A percentile compares a stretch with the other conserved stretches of the same genome.
These are phyloP conservation scores for Myxozyma geophila DNA, from an alignment of 805 yeast species.

Conservation along the genomic window DNA sequence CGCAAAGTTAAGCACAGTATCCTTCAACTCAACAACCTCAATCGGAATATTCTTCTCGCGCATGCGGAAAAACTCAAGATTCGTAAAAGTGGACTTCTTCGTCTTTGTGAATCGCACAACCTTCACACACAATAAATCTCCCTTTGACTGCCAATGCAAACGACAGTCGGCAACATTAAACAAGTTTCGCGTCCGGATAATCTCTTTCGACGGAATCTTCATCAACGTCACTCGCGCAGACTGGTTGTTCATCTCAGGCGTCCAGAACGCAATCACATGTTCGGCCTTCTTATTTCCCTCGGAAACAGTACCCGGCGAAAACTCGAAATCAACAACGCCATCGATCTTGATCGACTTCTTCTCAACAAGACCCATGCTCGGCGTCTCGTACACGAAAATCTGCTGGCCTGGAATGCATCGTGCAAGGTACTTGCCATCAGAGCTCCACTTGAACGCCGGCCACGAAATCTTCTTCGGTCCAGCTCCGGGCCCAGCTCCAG, in stretches of 20 bases:
- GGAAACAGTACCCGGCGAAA: constrained; percentile 86
- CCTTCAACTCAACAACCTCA: constrained; percentile 90
- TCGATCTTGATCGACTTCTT: constrained; percentile 82
- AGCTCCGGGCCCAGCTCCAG: constrained; percentile 55
- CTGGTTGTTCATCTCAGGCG: constrained; percentile 90
- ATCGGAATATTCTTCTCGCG: constrained; percentile 91
- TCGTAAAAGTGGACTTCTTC: constrained; percentile 86
- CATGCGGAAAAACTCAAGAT: constrained; percentile 87
- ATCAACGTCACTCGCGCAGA: constrained; percentile 92
- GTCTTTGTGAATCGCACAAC: constrained; percentile 97
- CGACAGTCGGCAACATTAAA: constrained; percentile 92
- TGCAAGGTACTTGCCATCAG: constrained; percentile 90
- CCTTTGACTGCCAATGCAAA: constrained; percentile 92
- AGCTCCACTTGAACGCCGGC: constrained; percentile 97
- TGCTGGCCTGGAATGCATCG: constrained; percentile 89
- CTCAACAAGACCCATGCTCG: constrained; percentile 78
- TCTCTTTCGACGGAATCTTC: constrained; percentile 81
- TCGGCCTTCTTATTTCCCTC: constrained; percentile 58
- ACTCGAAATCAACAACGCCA: constrained; percentile 87
- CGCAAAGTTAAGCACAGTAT: constrained; percentile 81
- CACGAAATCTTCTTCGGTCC: constrained; percentile 68
- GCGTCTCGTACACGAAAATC: constrained; percentile 83
- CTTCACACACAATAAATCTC: constrained; percentile 83
- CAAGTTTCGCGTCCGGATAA: constrained; percentile 87
- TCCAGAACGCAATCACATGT: constrained; percentile 88